Conservation (phyloP, 495 filamentous ascomycete species). For the Daldinia grandis region DNA sequence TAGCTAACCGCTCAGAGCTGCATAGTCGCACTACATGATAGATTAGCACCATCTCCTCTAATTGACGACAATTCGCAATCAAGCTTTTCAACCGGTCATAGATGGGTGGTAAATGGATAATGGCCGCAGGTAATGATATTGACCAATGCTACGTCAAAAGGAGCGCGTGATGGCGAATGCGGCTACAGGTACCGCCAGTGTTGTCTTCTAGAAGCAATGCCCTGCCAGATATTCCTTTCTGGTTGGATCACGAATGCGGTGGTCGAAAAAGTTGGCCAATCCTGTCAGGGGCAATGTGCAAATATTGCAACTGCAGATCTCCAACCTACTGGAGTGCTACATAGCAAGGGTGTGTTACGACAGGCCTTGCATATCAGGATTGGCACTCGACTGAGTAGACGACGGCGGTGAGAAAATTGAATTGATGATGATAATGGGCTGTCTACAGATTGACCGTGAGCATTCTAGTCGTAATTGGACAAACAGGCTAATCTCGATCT, state of each 20-base stretch:
- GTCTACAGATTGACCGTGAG: slow-evolving; percentile 28
- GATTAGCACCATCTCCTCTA: slow-evolving; percentile 23
- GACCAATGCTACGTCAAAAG: slow-evolving; percentile 30
- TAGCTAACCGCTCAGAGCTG: slow-evolving; percentile 14
- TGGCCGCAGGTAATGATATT: slow-evolving; percentile 23
- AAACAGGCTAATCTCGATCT: slow-evolving; percentile 45
- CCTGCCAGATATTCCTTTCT: slow-evolving; percentile 9
- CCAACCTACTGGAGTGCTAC: slow-evolving; percentile 35
- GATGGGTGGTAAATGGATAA: slow-evolving; percentile 17
- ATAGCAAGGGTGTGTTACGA: slow-evolving; percentile 34
- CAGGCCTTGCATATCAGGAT: slow-evolving; percentile 40
- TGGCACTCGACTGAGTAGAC: slow-evolving; percentile 12
- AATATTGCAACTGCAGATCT: slow-evolving; percentile 41
- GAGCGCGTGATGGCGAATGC: slow-evolving; percentile 39
- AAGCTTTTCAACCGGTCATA: slow-evolving; percentile 42
- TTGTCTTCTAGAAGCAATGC: slow-evolving; percentile 41
- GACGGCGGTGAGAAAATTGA: slow-evolving; percentile 30
- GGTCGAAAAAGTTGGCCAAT: slow-evolving; percentile 37
- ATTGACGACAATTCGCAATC: slow-evolving; percentile 38
- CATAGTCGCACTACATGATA: slow-evolving; percentile 25
- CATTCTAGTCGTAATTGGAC: slow-evolving; percentile 27
- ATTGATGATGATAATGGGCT: slow-evolving; percentile 23
- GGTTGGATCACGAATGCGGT: slow-evolving; percentile 29
- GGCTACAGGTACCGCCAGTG: slow-evolving; percentile 30
- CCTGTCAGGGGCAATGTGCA: slow-evolving; percentile 39